A percentile compares a stretch with the other conserved stretches of the same genome.
Evolutionary conservation across 2,329 filamentous ascomycete genomes (phyloP).

Genomic region (Bipolaris zeicola): DNA sequence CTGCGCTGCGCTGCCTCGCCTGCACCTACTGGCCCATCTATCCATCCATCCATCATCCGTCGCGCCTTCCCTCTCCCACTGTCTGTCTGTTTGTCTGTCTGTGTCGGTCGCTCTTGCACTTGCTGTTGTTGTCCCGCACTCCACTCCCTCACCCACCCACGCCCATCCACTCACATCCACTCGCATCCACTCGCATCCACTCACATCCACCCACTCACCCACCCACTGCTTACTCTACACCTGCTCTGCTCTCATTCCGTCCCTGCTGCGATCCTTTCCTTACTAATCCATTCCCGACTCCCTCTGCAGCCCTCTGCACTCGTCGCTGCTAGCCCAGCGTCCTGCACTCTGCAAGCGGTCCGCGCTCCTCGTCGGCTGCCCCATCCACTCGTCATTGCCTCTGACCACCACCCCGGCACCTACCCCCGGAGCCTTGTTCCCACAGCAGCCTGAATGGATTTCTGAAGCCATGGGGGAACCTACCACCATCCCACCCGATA

Average conservation of each 20-base stretch:
- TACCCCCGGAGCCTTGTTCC: conserved; percentile 22
- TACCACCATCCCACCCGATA: conserved; percentile 44
- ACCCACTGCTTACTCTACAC: neutral
- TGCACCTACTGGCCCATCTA: neutral
- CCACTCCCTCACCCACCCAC: no score
- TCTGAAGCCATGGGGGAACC: conserved; percentile 39
- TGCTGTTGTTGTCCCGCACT: neutral
- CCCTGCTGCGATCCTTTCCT: conserved; percentile 1
- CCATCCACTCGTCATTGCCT: conserved; percentile 14
- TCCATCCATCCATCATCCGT: neutral
- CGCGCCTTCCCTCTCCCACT: neutral
- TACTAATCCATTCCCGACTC: conserved; percentile 28
- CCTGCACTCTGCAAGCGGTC: conserved; percentile 6
- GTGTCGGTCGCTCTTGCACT: no score
- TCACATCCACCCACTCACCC: no score
- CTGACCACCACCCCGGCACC: conserved; percentile 16
- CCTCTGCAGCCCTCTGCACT: conserved; percentile 20
- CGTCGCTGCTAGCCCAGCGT: conserved; percentile 23
- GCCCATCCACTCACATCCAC: neutral
- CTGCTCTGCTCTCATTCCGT: neutral
- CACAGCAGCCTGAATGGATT: conserved; percentile 30
- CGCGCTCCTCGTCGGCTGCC: conserved; percentile 16
- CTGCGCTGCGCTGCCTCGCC: conserved; percentile 12
- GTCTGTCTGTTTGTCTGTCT: no score
- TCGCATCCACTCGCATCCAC: neutral